These are phyloP conservation scores for Russula earlei DNA, from an alignment of 768 basidiomycete species.

Conservation along the genomic window DNA sequence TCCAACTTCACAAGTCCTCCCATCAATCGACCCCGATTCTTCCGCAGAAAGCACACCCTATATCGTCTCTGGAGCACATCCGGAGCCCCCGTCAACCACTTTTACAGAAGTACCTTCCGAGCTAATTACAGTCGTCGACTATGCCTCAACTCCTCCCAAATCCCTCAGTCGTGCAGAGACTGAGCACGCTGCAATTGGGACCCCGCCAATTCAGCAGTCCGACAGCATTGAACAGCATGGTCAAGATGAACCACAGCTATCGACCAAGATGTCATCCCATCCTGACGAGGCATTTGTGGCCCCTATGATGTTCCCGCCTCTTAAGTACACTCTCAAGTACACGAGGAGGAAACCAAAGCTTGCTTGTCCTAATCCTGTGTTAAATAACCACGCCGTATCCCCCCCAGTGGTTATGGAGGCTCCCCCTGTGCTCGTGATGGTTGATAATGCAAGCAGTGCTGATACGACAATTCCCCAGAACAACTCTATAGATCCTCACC, in stretches of 20 bases:
- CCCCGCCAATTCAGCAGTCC: conserved; percentile 14
- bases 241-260: background rate
- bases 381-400: background rate
- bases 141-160: conserved; percentile 18
- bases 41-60: no score
- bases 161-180: conserved; percentile 17
- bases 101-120: background rate
- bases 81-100: background rate
- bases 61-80: no score
- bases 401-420: background rate
- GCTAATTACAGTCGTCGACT: conserved; percentile 1
- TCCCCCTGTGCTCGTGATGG: background rate
- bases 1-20: no score
- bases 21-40: no score
- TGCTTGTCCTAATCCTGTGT: background rate
- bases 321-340: no score
- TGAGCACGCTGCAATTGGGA: conserved; percentile 4
- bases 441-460: background rate
- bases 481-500: background rate
- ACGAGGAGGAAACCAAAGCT: background rate
- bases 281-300: background rate
- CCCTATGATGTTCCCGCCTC: no score
- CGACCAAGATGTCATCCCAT: background rate
- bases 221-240: conserved; percentile 4
- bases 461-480: background rate